A percentile compares a stretch with the other conserved stretches of the same genome.
phyloP scores from a whole-genome alignment of 2,329 filamentous ascomycete species.

The Ceratocystis papillata region DNA sequence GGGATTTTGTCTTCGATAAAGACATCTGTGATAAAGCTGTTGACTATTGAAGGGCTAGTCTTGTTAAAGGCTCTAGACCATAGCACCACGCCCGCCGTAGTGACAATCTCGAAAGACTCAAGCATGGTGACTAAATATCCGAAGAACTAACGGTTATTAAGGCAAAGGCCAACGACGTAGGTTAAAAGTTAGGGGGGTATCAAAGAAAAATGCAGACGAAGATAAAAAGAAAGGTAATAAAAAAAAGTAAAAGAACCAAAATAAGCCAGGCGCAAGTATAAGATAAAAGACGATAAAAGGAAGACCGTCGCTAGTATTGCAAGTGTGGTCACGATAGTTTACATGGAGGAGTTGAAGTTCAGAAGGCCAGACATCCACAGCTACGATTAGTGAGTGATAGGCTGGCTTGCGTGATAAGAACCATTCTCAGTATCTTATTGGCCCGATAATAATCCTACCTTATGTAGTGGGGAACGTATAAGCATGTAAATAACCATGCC shows the following conservation, averaged over 20 bases:
- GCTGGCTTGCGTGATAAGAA: conserved; percentile 13
- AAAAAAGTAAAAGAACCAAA: background rate
- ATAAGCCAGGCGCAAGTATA: background rate
- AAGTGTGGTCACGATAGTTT: background rate
- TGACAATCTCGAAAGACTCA: conserved; percentile 93
- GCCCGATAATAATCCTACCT: conserved; percentile 14
- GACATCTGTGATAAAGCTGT: conserved; percentile 88
- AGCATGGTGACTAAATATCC: conserved; percentile 50
- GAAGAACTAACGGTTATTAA: background rate
- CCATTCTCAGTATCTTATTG: conserved; percentile 9
- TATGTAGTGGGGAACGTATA: background rate
- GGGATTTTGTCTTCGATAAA: conserved; percentile 89
- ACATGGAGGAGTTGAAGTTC: background rate
- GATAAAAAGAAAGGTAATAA: background rate
- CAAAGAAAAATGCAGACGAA: background rate
- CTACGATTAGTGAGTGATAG: conserved; percentile 1
- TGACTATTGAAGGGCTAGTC: conserved; percentile 73
- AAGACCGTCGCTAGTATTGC: too few relatives aligned
- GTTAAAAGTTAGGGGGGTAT: background rate
- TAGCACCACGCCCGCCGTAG: conserved; percentile 88
- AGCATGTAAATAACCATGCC: background rate
- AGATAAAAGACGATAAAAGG: too few relatives aligned
- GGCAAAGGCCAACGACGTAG: conserved; percentile 11
- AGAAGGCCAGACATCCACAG: conserved; percentile 16
- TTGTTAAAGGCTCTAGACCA: conserved; percentile 84